Percentiles rank a stretch among this genome's conserved stretches.
Conservation (phyloP, 306 rosid species). For the Senna tora region DNA sequence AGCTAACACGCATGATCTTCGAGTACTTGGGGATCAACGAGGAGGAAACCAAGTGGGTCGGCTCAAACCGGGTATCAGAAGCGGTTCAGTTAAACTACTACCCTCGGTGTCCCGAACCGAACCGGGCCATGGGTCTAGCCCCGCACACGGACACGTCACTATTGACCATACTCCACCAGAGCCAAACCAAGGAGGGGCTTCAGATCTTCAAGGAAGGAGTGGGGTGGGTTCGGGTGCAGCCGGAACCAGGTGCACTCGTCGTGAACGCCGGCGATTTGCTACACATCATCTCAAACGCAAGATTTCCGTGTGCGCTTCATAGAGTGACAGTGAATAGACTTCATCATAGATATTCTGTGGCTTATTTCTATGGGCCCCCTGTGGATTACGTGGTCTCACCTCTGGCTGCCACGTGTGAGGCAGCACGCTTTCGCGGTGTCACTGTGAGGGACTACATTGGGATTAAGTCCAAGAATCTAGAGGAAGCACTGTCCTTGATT, state of each 20-base stretch:
- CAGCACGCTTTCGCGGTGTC: conserved; percentile 50
- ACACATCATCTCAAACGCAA: conserved; percentile 59
- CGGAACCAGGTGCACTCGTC: conserved; percentile 41
- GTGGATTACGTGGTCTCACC: conserved; percentile 52
- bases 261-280: conserved; percentile 61
- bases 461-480: conserved; percentile 53
- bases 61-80: conserved; percentile 9
- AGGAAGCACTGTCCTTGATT: conserved; percentile 53
- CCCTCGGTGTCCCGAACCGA: conserved; percentile 73
- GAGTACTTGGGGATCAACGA: conserved; percentile 32
- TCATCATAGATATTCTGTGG: conserved; percentile 50
- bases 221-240: conserved; percentile 60
- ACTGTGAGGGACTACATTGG: conserved; percentile 52
- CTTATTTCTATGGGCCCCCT: conserved; percentile 66
- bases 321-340: conserved; percentile 50
- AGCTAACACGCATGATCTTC: conserved; percentile 42
- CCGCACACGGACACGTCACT: conserved; percentile 81
- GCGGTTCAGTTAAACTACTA: conserved; percentile 69
- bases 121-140: conserved; percentile 71
- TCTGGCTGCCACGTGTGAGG: not conserved
- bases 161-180: conserved; percentile 64
- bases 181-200: conserved; percentile 55
- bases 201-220: conserved; percentile 50
- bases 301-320: conserved; percentile 52
- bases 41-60: conserved; percentile 44